These are phyloP conservation scores for Dactylellina sp. DNA, from an alignment of 2,329 filamentous ascomycete genomes.

Conservation along the genomic window DNA sequence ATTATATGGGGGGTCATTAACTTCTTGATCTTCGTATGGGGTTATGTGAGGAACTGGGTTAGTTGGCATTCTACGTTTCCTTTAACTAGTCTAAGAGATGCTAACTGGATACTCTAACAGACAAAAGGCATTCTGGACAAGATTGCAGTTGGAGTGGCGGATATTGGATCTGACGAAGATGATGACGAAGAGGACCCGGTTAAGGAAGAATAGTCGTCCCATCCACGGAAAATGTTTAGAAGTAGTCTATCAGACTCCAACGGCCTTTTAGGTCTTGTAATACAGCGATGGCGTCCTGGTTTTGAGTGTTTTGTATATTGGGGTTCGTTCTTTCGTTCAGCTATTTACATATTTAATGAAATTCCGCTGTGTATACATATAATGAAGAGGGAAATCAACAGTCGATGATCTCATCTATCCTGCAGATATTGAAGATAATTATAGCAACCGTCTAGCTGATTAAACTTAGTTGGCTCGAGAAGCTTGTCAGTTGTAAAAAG, in stretches of 20 bases:
- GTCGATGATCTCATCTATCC: no score
- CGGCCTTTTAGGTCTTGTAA: not conserved
- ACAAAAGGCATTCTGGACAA: constrained; percentile 49
- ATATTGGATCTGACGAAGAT: constrained; percentile 46
- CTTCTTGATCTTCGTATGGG: constrained; percentile 84
- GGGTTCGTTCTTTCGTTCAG: not conserved
- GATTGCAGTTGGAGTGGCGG: constrained; percentile 45
- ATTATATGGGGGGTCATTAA: constrained; percentile 81
- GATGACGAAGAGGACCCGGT: constrained; percentile 44
- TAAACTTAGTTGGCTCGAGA: no score
- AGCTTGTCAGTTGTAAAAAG: no score
- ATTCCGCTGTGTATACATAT: no score
- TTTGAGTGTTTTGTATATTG: not conserved
- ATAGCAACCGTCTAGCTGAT: no score
- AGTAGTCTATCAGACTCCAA: not conserved
- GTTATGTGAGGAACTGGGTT: constrained; percentile 79
- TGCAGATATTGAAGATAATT: no score
- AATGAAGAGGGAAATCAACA: no score
- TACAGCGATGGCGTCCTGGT: constrained; percentile 1
- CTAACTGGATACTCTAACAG: constrained; percentile 27
- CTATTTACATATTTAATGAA: no score
- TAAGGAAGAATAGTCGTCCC: constrained; percentile 29
- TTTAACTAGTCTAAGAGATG: not conserved
- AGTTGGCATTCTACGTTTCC: constrained; percentile 61
- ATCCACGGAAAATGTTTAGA: not conserved